Evolutionary conservation across 257 asterid species (phyloP).

Genomic region (Cruciata laevipes): DNA sequence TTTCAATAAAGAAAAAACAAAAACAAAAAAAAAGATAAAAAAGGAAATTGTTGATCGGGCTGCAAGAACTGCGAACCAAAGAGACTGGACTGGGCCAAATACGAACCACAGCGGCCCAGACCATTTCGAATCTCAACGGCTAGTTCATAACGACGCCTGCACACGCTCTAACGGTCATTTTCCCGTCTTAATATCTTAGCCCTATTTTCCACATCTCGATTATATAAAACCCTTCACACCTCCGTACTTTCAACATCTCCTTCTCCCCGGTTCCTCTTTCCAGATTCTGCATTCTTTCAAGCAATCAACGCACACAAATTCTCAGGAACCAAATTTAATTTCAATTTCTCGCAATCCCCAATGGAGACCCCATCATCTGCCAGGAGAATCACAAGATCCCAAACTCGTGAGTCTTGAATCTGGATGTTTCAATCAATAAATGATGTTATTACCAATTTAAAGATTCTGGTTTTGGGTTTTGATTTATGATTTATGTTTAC

Average conservation of each 20-base stretch:
- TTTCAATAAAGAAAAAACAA: no score
- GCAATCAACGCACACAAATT: not conserved
- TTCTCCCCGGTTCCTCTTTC: not conserved
- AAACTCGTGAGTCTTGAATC: slow-evolving; percentile 26
- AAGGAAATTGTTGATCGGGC: not conserved
- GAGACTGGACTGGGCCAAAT: slow-evolving; percentile 1
- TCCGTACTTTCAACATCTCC: slow-evolving; percentile 14
- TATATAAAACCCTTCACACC: slow-evolving; percentile 30
- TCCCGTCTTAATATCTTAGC: slow-evolving; percentile 9
- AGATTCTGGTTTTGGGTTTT: slow-evolving; percentile 1
- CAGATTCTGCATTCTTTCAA: not conserved
- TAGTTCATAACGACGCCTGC: slow-evolving; percentile 36
- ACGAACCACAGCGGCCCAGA: not conserved
- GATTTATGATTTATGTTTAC: slow-evolving; percentile 11
- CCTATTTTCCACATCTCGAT: slow-evolving; percentile 11
- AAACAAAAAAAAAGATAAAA: no score
- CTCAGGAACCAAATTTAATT: slow-evolving; percentile 8
- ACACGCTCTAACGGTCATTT: slow-evolving; percentile 65
- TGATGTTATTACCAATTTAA: not conserved
- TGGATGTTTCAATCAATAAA: no score
- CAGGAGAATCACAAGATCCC: slow-evolving; percentile 77
- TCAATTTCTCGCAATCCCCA: slow-evolving; percentile 10
- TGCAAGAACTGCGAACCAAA: not conserved
- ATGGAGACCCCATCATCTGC: slow-evolving; percentile 87
- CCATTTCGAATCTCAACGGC: slow-evolving; percentile 63